Percentiles rank a stretch among this genome's conserved stretches.
phyloP scores from a whole-genome alignment of 1,284 basidiomycete genomes.

The Naganishia liquefaciens region DNA sequence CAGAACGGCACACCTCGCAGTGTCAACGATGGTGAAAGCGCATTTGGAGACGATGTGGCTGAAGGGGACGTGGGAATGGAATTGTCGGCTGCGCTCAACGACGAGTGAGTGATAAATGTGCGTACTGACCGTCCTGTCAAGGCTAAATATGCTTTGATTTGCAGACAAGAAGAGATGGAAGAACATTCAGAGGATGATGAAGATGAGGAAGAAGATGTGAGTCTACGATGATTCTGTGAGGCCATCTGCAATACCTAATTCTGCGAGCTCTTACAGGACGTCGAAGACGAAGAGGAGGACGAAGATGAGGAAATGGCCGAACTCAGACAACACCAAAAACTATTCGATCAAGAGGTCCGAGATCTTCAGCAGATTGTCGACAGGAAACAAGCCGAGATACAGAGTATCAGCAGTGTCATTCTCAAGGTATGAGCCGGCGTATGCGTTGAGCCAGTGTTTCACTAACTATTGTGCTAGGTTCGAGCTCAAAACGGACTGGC shows the following conservation, averaged over 20 bases:
- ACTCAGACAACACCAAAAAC: slow-evolving; percentile 64
- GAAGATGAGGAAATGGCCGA: slow-evolving; percentile 37
- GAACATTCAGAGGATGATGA: slow-evolving; percentile 48
- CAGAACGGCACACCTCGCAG: slow-evolving; percentile 59
- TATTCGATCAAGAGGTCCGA: slow-evolving; percentile 79
- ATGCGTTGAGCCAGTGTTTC: background rate
- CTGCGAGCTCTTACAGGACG: slow-evolving; percentile 25
- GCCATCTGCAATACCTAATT: background rate
- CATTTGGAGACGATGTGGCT: slow-evolving; percentile 57
- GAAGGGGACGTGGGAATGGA: slow-evolving; percentile 45
- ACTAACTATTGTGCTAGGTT: background rate
- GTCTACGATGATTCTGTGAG: background rate
- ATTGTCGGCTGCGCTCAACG: slow-evolving; percentile 37
- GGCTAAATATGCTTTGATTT: background rate
- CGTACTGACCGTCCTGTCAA: too few relatives aligned
- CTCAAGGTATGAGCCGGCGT: slow-evolving; percentile 63
- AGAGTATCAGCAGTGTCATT: slow-evolving; percentile 76
- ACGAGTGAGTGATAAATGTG: slow-evolving; percentile 37
- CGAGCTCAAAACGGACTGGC: slow-evolving; percentile 3
- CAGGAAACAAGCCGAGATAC: slow-evolving; percentile 77
- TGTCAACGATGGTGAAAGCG: slow-evolving; percentile 54
- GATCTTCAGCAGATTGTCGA: slow-evolving; percentile 80
- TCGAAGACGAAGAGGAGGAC: slow-evolving; percentile 37
- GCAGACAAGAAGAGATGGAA: slow-evolving; percentile 47
- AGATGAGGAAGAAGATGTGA: slow-evolving; percentile 57